Conservation (phyloP, 192 early-diverging fungal species). For the Rhizoclosmatium globosum region DNA sequence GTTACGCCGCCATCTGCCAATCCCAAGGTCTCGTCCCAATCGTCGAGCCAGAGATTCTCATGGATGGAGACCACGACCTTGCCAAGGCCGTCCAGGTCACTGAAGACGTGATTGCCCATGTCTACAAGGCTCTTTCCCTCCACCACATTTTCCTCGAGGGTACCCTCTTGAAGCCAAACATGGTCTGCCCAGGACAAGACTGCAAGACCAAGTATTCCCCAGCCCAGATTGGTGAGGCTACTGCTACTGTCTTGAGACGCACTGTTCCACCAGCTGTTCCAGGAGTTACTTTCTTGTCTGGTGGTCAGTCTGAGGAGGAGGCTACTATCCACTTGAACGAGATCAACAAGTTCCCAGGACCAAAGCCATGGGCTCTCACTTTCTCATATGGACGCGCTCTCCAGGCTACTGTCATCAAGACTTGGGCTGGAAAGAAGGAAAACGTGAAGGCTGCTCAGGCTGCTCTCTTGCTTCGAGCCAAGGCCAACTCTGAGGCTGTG, state of each 20-base stretch:
- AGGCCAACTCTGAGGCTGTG: constrained; percentile 51
- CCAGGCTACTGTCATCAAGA: constrained; percentile 53
- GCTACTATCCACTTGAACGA: constrained; percentile 55
- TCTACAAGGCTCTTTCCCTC: constrained; percentile 48
- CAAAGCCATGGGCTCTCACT: constrained; percentile 51
- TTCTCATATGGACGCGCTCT: constrained; percentile 57
- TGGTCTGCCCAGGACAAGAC: constrained; percentile 54
- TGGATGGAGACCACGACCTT: constrained; percentile 58
- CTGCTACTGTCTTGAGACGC: constrained; percentile 48
- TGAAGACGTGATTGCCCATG: constrained; percentile 48
- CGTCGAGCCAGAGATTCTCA: constrained; percentile 58
- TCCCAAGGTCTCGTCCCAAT: constrained; percentile 54
- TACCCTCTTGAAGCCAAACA: constrained; percentile 57
- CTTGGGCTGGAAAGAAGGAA: constrained; percentile 51
- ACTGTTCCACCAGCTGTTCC: constrained; percentile 57
- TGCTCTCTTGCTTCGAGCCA: constrained; percentile 46
- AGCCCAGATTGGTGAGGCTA: constrained; percentile 48
- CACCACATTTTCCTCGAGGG: constrained; percentile 56
- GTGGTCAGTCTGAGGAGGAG: constrained; percentile 52
- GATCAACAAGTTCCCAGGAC: constrained; percentile 42
- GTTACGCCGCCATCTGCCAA: constrained; percentile 55
- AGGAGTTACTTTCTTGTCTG: constrained; percentile 57
- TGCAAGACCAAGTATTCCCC: constrained; percentile 52
- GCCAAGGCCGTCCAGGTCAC: constrained; percentile 47
- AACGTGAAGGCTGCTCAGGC: constrained; percentile 53